Base-by-base conservation (phyloP, 108 stramenopile genomes). In the Schizochytrium sp. region DNA sequence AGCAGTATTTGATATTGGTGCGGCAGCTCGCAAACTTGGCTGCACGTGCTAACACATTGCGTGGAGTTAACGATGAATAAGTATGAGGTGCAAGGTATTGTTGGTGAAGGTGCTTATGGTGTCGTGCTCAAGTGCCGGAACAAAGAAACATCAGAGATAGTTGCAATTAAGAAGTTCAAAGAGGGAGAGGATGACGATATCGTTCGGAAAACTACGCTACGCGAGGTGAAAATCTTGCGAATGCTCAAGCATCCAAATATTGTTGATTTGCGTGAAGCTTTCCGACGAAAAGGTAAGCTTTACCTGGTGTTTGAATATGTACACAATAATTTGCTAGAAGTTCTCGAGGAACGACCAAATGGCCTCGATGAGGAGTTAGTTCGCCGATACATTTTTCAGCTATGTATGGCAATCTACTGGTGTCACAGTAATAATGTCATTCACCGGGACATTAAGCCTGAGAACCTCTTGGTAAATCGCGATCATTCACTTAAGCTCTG, bases 361-460 rank as follows among this genome's bases (percentile, higher is more conserved):
- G 93, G 93, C 38, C 83, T 93, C 40, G 91, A 89, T 7, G 19
- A 38, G 88, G 89, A 88, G 50, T 13, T 46, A n/a, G 57, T 83
- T 3, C 87, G 90, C 4, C 50, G 88, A 4, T 94, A 94, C 88
- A 93, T 94, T 45, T 93, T 91, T 87, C 94, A 95, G 88, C 92
- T 95, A 53, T 93, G 93, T 88, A 90, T 91, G 13, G 95, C 95
- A 56, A 94, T 95, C 58, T 91, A 91, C 45, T 95, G 93, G 92
- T 95, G 95, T 90, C 95, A 95, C 73, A 13, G 58, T 50, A 92
- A 94, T 61, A 89, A 87, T 17, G 94, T 95, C 7, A 92, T 95
- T 12, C 95, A 95, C 90, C 61, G 95, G 4, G 95, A 95, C 76
- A 95, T 95, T 88, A 95, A 95, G 90, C 95, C 95, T 0, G 95